Evolutionary conservation across 129 eudicot genomes (phyloP).

Genomic region (sunflower (Helianthus annuus)): HanXRQr2.0-SUNRISE NC_035439.2:48122025-48122524

Average conservation of each 20-base stretch:
- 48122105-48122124: slow-evolving; percentile 56
- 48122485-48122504: too few species aligned
- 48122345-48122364: too few species aligned
- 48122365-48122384: too few species aligned
- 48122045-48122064: not conserved
- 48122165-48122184: slow-evolving; percentile 48
- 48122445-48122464: not conserved
- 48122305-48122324: too few species aligned
- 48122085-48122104: too few species aligned
- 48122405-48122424: not conserved
- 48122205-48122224: slow-evolving; percentile 28
- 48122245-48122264: too few species aligned
- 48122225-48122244: too few species aligned
- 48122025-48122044: slow-evolving; percentile 29
- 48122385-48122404: not conserved
- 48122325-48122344: too few species aligned
- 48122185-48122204: slow-evolving; percentile 49
- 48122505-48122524: too few species aligned
- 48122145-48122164: slow-evolving; percentile 44
- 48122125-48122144: slow-evolving; percentile 44
- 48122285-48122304: too few species aligned
- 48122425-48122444: not conserved
- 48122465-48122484: too few species aligned
- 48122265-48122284: slow-evolving; percentile 27
- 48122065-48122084: slow-evolving; percentile 16